These are phyloP conservation scores for Linaria vulgaris DNA, from an alignment of 257 asterid species.

Conservation along the genomic window DNA sequence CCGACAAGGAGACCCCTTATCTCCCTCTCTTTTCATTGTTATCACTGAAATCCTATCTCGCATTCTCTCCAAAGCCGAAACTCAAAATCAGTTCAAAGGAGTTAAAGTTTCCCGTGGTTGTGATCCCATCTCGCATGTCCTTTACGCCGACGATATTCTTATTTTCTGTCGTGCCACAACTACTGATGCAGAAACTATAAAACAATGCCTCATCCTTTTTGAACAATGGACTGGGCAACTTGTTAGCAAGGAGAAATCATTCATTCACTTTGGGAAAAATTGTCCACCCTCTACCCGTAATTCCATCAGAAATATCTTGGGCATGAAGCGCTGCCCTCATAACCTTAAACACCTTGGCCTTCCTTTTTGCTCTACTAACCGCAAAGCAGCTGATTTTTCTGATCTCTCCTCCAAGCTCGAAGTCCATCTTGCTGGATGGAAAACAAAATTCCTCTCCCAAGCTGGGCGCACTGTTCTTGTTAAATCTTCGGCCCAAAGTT, in stretches of 20 bases:
- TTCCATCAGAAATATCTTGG: background rate
- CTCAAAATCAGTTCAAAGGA: background rate
- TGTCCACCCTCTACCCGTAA: background rate
- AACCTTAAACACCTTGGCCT: background rate
- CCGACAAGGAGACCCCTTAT: background rate
- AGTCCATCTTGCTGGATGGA: too few relatives aligned
- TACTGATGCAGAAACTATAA: background rate
- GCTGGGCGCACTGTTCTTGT: too few relatives aligned
- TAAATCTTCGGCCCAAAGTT: too few relatives aligned
- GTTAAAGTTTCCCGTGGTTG: background rate
- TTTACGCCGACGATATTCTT: background rate
- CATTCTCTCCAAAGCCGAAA: background rate
- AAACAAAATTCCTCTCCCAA: too few relatives aligned
- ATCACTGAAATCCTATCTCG: background rate
- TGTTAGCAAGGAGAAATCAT: background rate
- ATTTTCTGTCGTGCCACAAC: background rate
- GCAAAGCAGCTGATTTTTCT: too few relatives aligned
- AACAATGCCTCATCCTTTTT: background rate
- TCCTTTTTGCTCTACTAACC: background rate
- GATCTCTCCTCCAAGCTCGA: too few relatives aligned
- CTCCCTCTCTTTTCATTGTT: background rate
- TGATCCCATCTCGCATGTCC: background rate
- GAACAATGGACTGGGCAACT: background rate
- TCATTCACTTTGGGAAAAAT: background rate
- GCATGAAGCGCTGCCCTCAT: background rate